Percentiles rank a stretch among this genome's conserved stretches.
Conservation (phyloP, 805 yeast species). For the Brettanomyces custersianus region DNA sequence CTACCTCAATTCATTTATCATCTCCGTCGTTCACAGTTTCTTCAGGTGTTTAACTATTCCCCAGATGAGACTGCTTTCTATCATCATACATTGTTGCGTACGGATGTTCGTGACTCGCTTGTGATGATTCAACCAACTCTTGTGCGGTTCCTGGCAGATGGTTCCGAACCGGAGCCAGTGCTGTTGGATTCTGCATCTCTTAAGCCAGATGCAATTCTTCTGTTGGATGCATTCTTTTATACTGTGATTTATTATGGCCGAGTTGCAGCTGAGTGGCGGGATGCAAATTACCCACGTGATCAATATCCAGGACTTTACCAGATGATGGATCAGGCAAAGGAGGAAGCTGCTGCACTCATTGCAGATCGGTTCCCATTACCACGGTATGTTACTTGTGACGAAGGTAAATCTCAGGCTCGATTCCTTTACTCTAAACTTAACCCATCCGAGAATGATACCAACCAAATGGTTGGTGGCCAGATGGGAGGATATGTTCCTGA, state of each 20-base stretch:
- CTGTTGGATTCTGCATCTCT: slow-evolving; percentile 88
- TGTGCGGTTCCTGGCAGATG: slow-evolving; percentile 73
- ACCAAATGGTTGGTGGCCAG: slow-evolving; percentile 32
- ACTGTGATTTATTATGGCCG: slow-evolving; percentile 93
- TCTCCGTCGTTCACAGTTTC: slow-evolving; percentile 89
- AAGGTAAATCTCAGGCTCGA: slow-evolving; percentile 98
- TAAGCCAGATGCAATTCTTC: slow-evolving; percentile 75
- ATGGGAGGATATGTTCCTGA: slow-evolving; percentile 37
- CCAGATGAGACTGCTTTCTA: slow-evolving; percentile 98
- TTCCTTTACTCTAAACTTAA: slow-evolving; percentile 90
- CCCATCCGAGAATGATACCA: slow-evolving; percentile 68
- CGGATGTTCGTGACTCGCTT: slow-evolving; percentile 85
- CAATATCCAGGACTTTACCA: slow-evolving; percentile 84
- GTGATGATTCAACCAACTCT: slow-evolving; percentile 98
- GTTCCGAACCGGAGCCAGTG: slow-evolving; percentile 81
- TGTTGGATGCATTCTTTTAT: slow-evolving; percentile 94
- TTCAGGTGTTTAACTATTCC: slow-evolving; percentile 94
- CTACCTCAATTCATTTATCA: slow-evolving; percentile 96
- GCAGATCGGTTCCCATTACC: slow-evolving; percentile 96
- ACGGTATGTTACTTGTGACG: slow-evolving; percentile 93
- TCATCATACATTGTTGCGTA: slow-evolving; percentile 84
- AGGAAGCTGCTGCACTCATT: slow-evolving; percentile 86
- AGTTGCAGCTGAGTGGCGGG: slow-evolving; percentile 93
- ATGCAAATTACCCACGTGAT: slow-evolving; percentile 86
- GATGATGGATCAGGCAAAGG: slow-evolving; percentile 79